phyloP scores from a whole-genome alignment of 805 yeast species.

The Yarrowia hollandica region DNA sequence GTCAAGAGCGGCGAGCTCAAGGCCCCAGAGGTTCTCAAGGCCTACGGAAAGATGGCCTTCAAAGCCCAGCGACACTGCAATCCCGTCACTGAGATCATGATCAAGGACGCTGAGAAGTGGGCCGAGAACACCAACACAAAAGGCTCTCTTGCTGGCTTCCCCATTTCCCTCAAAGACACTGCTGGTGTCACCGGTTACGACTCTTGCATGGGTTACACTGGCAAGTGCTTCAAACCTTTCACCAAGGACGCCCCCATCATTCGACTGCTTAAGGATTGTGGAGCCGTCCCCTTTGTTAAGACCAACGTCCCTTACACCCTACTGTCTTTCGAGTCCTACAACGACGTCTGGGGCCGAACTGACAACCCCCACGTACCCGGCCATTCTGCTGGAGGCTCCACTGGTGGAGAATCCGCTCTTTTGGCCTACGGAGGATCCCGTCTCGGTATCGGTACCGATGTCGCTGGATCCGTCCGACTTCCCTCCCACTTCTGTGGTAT shows the following conservation, averaged over 20 bases:
- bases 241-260: slow-evolving; percentile 46
- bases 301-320: slow-evolving; percentile 58
- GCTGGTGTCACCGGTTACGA: slow-evolving; percentile 51
- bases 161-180: slow-evolving; percentile 63
- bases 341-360: slow-evolving; percentile 54
- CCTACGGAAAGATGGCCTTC: slow-evolving; percentile 65
- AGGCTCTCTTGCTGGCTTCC: slow-evolving; percentile 65
- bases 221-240: slow-evolving; percentile 46
- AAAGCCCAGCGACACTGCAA: slow-evolving; percentile 60
- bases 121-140: slow-evolving; percentile 53
- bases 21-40: slow-evolving; percentile 56
- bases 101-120: slow-evolving; percentile 67
- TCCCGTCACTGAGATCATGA: slow-evolving; percentile 60
- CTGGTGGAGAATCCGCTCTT: slow-evolving; percentile 55
- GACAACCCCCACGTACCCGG: slow-evolving; percentile 52
- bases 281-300: slow-evolving; percentile 57
- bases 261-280: slow-evolving; percentile 50
- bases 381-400: slow-evolving; percentile 55
- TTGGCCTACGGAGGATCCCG: slow-evolving; percentile 51
- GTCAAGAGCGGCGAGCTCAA: slow-evolving; percentile 51
- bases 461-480: slow-evolving; percentile 57
- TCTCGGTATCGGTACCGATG: slow-evolving; percentile 57
- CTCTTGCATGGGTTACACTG: slow-evolving; percentile 54
- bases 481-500: slow-evolving; percentile 57
- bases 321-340: slow-evolving; percentile 57